phyloP scores from a whole-genome alignment of 306 rosid genomes.

The Vigna mungo region DNA sequence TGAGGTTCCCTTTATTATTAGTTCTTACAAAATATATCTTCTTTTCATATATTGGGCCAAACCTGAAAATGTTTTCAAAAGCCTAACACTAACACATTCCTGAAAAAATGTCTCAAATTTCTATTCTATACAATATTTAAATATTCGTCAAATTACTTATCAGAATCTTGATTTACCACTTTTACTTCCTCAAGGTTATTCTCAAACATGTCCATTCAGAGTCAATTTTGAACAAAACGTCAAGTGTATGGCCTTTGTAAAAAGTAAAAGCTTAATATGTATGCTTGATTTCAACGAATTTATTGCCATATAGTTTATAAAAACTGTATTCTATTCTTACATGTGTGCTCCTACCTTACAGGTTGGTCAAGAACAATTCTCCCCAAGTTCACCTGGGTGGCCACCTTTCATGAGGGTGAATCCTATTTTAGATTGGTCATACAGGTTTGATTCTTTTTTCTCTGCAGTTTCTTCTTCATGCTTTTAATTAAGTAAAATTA shows the following conservation, averaged over 20 bases:
- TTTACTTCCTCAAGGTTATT: not conserved
- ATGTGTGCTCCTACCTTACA: constrained; percentile 49
- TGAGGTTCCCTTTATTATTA: constrained; percentile 11
- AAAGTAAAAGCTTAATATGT: constrained; percentile 3
- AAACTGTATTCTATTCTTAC: constrained; percentile 28
- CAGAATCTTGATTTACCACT: constrained; percentile 20
- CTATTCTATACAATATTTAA: not conserved
- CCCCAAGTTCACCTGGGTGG: constrained; percentile 98
- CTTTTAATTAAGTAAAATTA: constrained; percentile 29
- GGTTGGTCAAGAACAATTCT: constrained; percentile 98
- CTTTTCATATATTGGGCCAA: not conserved
- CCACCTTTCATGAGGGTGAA: constrained; percentile 98
- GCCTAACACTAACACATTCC: constrained; percentile 26
- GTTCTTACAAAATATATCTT: not conserved
- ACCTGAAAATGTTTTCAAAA: constrained; percentile 14
- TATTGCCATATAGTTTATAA: not conserved
- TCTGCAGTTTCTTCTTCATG: constrained; percentile 21
- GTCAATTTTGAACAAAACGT: constrained; percentile 17
- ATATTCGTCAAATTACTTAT: not conserved
- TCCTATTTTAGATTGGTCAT: constrained; percentile 98
- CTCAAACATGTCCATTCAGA: not conserved
- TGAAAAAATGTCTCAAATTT: not conserved
- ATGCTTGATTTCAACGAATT: constrained; percentile 2
- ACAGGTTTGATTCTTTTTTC: constrained; percentile 55
- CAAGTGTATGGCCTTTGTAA: constrained; percentile 2